Evolutionary conservation across 345 rosid species (phyloP), one percentile per base, ranked within the genome.

Genomic region (Aegle marmelos): DNA sequence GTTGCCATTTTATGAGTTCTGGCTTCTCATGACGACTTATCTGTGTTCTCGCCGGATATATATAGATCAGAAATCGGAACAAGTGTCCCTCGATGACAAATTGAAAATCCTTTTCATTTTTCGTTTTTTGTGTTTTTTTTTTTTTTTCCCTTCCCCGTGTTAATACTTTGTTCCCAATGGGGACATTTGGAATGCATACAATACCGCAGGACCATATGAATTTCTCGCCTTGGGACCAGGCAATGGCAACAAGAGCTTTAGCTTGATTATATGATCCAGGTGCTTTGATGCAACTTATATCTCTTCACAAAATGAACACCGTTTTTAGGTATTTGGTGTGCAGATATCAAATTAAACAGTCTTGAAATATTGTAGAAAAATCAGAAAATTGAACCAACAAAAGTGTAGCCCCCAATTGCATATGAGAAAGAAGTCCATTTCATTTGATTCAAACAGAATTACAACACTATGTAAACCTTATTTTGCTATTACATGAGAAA

Each of bases 401-500:
- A 39, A 5, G 21, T 10, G 4, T 27, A 11, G 19, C 2, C 31
- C 7, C 30, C 25, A 22, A 16, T 50, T 31, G 50, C 70, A 50
- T 1, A n/a, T n/a, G 70, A 50, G 36, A 48, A 1, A 7, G 7
- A 9, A 75, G 78, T 63, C 34, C 33, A 6, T n/a, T 45, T 22
- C 19, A 22, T 41, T 61, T 73, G 34, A 76, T 68, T 76, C 41
- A 28, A 50, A 34, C 57, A 75, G 70, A 74, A 64, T 66, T 78
- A 78, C 74, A 61, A 24, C 39, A 74, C 6, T 57, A 16, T 63
- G 36, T 37, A 50, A 22, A 45, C 41, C 48, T 79, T 70, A 76
- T 69, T 76, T 50, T 68, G 70, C 76, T 68, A 59, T 68, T 59
- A 76, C 77, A 62, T 22, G 45, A 58, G 54, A 33, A 19, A 69